These are phyloP conservation scores for Cordyceps militaris DNA, from an alignment of 2,329 filamentous ascomycete species.

Conservation along the genomic window DNA sequence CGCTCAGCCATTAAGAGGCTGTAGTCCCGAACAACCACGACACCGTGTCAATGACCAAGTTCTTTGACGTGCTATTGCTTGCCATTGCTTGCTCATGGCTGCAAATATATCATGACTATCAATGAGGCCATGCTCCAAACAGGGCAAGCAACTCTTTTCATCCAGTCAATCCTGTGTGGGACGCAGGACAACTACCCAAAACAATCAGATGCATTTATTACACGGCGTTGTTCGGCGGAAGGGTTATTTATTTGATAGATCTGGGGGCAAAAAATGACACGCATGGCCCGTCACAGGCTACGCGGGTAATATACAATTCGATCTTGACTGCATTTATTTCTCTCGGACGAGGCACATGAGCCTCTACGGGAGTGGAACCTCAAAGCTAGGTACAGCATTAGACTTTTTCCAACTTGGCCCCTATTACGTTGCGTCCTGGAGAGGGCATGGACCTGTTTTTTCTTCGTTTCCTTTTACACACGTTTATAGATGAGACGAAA, in stretches of 20 bases:
- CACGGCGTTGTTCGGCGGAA: conserved; percentile 7
- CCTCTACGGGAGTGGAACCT: not conserved
- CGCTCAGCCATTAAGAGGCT: conserved; percentile 61
- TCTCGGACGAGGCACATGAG: not conserved
- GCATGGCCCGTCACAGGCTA: not conserved
- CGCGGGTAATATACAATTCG: conserved; percentile 2
- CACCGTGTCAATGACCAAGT: not conserved
- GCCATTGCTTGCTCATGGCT: not conserved
- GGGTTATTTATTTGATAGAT: conserved; percentile 9
- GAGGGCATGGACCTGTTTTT: not conserved
- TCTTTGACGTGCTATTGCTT: not conserved
- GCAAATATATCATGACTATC: not conserved
- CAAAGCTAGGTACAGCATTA: not conserved
- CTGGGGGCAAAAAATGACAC: conserved; percentile 6
- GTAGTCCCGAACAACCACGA: not conserved
- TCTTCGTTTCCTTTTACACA: not conserved
- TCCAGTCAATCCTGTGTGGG: not conserved
- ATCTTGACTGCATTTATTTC: not conserved
- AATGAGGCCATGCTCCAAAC: not conserved
- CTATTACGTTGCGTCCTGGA: not conserved
- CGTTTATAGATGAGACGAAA: not conserved
- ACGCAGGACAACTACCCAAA: not conserved
- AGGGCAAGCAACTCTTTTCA: not conserved
- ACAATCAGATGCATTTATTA: conserved; percentile 9
- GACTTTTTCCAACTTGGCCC: not conserved